Percentiles rank a stretch among this genome's conserved stretches.
Conservation (phyloP, 1,139 yeast species). For the Pichia sp. region DNA sequence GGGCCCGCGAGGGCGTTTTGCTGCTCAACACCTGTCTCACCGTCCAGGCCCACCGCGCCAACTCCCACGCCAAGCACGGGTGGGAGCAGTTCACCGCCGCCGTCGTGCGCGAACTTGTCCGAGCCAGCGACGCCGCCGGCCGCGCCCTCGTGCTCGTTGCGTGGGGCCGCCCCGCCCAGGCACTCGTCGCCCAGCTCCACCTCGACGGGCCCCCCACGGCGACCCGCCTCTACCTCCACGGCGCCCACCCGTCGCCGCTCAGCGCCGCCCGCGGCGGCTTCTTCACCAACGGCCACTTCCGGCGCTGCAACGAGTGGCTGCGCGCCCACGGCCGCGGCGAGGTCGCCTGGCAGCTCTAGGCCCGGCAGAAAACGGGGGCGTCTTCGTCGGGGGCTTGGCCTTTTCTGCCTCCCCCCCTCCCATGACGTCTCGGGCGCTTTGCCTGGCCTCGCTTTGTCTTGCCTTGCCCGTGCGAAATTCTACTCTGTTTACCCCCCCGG, state of each 20-base stretch:
- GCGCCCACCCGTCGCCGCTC: slow-evolving; percentile 94
- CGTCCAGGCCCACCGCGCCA: slow-evolving; percentile 90
- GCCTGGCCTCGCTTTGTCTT: neutral
- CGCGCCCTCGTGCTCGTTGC: slow-evolving; percentile 73
- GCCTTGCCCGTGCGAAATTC: neutral
- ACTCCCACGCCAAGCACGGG: slow-evolving; percentile 85
- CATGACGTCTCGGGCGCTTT: neutral
- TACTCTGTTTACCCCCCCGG: neutral
- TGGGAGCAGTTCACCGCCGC: slow-evolving; percentile 90
- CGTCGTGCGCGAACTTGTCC: slow-evolving; percentile 52
- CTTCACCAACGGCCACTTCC: slow-evolving; percentile 56
- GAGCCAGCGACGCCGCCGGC: slow-evolving; percentile 20
- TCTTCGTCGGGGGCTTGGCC: neutral
- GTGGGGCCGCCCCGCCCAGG: slow-evolving; percentile 95
- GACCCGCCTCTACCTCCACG: slow-evolving; percentile 44
- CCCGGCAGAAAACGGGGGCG: too few species aligned
- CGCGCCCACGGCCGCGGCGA: slow-evolving; percentile 38
- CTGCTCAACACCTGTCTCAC: slow-evolving; percentile 86
- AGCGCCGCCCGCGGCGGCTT: slow-evolving; percentile 83
- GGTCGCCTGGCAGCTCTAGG: slow-evolving; percentile 58
- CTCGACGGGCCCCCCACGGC: neutral
- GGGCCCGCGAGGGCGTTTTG: slow-evolving; percentile 90
- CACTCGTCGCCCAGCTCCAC: slow-evolving; percentile 27
- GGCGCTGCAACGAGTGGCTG: slow-evolving; percentile 72
- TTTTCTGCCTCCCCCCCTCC: neutral